Conservation (phyloP, 1,284 basidiomycete species). For the Anthracocystis panici-leucophaei region DNA sequence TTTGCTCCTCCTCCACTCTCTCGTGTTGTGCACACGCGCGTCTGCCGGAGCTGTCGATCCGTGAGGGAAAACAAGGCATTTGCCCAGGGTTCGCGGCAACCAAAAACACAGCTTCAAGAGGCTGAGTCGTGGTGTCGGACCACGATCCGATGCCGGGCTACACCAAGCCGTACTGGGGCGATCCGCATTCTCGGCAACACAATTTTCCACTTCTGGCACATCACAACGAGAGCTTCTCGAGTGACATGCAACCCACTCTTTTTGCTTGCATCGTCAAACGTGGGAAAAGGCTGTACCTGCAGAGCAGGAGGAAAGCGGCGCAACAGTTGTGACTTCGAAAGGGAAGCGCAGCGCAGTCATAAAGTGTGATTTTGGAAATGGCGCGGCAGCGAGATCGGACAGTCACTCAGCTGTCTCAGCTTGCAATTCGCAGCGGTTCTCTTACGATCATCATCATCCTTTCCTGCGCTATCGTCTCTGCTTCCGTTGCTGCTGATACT, state of each 20-base stretch:
- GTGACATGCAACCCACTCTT: not conserved
- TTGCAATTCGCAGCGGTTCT: too few species aligned
- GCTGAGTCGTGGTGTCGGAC: not conserved
- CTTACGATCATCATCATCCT: conserved; percentile 3
- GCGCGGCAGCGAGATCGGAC: not conserved
- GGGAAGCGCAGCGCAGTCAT: not conserved
- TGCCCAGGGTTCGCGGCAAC: not conserved
- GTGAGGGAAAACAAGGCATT: conserved; percentile 2
- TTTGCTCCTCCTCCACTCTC: not conserved
- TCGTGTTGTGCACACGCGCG: not conserved
- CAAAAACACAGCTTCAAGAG: not conserved
- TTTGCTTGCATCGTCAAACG: not conserved
- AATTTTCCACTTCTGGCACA: not conserved
- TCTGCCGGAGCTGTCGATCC: conserved; percentile 10
- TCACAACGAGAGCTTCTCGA: not conserved
- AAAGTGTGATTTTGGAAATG: not conserved
- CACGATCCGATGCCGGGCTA: conserved; percentile 4
- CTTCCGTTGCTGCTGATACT: not conserved
- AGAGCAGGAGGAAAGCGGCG: too few species aligned
- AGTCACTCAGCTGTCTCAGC: not conserved
- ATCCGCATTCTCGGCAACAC: conserved; percentile 8
- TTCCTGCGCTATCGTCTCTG: conserved; percentile 1
- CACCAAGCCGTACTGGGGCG: not conserved
- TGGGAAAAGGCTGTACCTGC: conserved; percentile 3
- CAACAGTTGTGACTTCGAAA: not conserved